Conservation (phyloP, 1,284 basidiomycete genomes). For the Cutaneotrichosporon dermatis region DNA sequence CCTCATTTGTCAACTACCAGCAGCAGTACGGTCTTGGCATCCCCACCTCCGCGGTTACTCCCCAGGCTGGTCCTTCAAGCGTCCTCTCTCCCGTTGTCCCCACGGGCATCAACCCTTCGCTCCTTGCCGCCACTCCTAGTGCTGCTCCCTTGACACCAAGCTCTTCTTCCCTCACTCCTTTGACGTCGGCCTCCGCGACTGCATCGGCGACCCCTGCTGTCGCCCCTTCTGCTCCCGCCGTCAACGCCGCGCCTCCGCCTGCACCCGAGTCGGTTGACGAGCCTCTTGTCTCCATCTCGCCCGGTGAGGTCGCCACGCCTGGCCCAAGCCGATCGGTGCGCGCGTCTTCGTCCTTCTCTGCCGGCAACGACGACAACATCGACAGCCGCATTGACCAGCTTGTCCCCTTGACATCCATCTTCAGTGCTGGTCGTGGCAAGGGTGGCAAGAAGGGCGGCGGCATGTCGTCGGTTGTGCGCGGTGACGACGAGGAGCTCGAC, state of each 20-base stretch:
- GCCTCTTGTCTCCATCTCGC: slow-evolving; percentile 29
- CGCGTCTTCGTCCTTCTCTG: slow-evolving; percentile 16
- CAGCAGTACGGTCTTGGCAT: slow-evolving; percentile 22
- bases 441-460: slow-evolving; percentile 50
- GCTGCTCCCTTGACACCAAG: neutral
- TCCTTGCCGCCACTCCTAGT: slow-evolving; percentile 12
- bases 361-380: slow-evolving; percentile 24
- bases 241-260: neutral
- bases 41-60: too few relatives aligned
- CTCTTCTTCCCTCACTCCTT: slow-evolving; percentile 4
- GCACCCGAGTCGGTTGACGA: slow-evolving; percentile 23
- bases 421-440: slow-evolving; percentile 47
- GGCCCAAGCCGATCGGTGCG: slow-evolving; percentile 22
- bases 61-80: neutral
- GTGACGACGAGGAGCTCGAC: slow-evolving; percentile 46
- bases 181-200: neutral
- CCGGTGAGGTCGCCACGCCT: slow-evolving; percentile 15
- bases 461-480: slow-evolving; percentile 48
- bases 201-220: neutral
- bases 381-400: slow-evolving; percentile 39
- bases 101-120: slow-evolving; percentile 28
- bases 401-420: slow-evolving; percentile 44
- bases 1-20: slow-evolving; percentile 38
- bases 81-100: neutral
- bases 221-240: neutral